These are phyloP conservation scores for Paracoccidioides brasiliensis DNA, from an alignment of 2,329 filamentous ascomycete genomes.

Conservation along the genomic window DNA sequence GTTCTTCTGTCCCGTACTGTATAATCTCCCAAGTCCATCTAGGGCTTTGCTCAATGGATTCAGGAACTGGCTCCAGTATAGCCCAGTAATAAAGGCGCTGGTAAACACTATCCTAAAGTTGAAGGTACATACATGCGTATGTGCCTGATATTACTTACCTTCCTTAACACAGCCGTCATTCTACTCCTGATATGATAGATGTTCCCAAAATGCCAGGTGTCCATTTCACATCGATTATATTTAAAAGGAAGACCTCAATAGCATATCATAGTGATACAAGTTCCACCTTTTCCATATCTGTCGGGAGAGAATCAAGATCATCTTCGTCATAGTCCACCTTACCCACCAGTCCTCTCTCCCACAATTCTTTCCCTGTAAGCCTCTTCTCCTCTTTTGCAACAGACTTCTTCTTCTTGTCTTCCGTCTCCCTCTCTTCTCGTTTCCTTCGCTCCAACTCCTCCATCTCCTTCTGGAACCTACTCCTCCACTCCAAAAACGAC, in stretches of 20 bases:
- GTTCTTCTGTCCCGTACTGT: no score
- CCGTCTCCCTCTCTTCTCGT: slow-evolving; percentile 59
- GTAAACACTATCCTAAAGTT: neutral
- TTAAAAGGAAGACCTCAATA: neutral
- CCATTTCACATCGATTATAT: neutral
- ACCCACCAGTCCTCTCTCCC: slow-evolving; percentile 58
- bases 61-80: neutral
- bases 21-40: no score
- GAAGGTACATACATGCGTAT: neutral
- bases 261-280: slow-evolving; percentile 40
- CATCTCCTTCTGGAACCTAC: slow-evolving; percentile 66
- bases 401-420: slow-evolving; percentile 71
- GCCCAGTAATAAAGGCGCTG: neutral
- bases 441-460: slow-evolving; percentile 54
- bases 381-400: slow-evolving; percentile 52
- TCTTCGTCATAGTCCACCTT: slow-evolving; percentile 56
- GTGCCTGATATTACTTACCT: neutral
- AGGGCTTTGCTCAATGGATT: neutral
- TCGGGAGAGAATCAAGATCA: slow-evolving; percentile 47
- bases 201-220: neutral
- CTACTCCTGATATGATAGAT: neutral
- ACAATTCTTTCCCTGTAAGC: slow-evolving; percentile 61
- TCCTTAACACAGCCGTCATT: neutral
- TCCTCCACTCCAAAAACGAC: slow-evolving; percentile 72
- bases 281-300: slow-evolving; percentile 57